Percentiles rank a stretch among this genome's conserved stretches.
Evolutionary conservation across 805 yeast species (phyloP).

Genomic region (Babjeviella inositovora): DNA sequence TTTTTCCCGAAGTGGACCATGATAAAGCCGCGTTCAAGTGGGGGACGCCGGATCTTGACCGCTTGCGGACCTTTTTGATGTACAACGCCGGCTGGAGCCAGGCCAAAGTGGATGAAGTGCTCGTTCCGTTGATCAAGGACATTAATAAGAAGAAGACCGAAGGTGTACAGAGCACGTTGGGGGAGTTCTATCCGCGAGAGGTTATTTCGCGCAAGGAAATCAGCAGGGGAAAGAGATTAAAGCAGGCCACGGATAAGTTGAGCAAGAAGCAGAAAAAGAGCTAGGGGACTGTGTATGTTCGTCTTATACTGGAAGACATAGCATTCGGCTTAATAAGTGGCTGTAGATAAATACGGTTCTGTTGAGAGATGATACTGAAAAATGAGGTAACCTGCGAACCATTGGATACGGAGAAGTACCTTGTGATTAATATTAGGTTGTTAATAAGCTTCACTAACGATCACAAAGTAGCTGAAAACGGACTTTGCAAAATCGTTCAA

Average conservation of each 20-base stretch:
- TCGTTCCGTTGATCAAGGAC: constrained; percentile 73
- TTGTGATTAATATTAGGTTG: too few species aligned
- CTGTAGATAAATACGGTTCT: too few species aligned
- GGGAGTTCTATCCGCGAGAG: constrained; percentile 55
- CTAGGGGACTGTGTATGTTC: too few species aligned
- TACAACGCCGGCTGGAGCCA: constrained; percentile 68
- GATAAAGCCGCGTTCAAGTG: constrained; percentile 70
- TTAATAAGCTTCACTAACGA: too few species aligned
- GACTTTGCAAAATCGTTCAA: too few species aligned
- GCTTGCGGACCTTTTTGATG: constrained; percentile 53
- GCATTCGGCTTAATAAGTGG: too few species aligned
- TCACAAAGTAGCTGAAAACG: too few species aligned
- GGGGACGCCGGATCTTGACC: constrained; percentile 83
- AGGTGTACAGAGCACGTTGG: constrained; percentile 41
- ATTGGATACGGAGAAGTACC: too few species aligned
- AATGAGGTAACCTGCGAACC: too few species aligned
- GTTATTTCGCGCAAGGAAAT: constrained; percentile 27
- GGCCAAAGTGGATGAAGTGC: constrained; percentile 60
- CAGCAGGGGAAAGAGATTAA: constrained; percentile 43
- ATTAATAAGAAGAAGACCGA: constrained; percentile 46
- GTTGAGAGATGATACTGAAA: too few species aligned
- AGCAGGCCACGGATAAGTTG: constrained; percentile 36
- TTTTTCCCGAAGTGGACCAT: constrained; percentile 68
- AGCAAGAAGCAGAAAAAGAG: too few species aligned
- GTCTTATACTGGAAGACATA: too few species aligned